These are phyloP conservation scores for Beauveria australis DNA, from an alignment of 2,329 filamentous ascomycete genomes.

Conservation along the genomic window DNA sequence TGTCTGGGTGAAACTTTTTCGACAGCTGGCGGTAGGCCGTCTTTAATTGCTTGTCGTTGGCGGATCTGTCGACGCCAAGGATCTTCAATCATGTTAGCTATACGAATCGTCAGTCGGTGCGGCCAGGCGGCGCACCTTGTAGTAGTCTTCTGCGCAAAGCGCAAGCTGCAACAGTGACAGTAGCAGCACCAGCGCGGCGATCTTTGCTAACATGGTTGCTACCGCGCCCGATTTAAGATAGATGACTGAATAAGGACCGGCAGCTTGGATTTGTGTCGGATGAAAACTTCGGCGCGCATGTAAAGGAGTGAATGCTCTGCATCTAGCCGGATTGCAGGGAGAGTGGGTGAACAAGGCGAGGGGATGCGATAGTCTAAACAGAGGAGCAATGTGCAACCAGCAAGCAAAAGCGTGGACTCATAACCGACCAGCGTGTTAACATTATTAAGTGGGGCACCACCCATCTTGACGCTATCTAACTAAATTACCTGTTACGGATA, in stretches of 20 bases:
- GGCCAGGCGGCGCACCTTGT: conserved; percentile 50
- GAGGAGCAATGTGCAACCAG: not conserved
- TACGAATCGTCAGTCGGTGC: not conserved
- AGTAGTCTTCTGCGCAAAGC: conserved; percentile 63
- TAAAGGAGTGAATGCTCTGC: conserved; percentile 1
- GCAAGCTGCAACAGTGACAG: conserved; percentile 46
- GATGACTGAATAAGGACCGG: not conserved
- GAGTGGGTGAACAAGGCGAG: not conserved
- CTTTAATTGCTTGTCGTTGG: conserved; percentile 83
- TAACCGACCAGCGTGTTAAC: conserved; percentile 13
- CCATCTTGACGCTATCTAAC: no score
- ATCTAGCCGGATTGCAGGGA: not conserved
- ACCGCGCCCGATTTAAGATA: not conserved
- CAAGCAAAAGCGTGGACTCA: not conserved
- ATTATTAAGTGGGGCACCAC: no score
- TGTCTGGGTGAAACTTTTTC: conserved; percentile 96
- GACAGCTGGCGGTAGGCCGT: conserved; percentile 84
- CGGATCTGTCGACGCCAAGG: conserved; percentile 70
- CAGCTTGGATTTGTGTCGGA: not conserved
- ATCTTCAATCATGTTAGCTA: conserved; percentile 40
- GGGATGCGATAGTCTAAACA: not conserved
- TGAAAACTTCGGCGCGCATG: not conserved
- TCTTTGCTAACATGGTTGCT: conserved; percentile 43
- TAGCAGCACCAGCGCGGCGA: conserved; percentile 42
- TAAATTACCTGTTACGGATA: no score